A percentile compares a stretch with the other conserved stretches of the same genome.
Conservation (phyloP, 257 asterid species). For the Coffea canephora region DNA sequence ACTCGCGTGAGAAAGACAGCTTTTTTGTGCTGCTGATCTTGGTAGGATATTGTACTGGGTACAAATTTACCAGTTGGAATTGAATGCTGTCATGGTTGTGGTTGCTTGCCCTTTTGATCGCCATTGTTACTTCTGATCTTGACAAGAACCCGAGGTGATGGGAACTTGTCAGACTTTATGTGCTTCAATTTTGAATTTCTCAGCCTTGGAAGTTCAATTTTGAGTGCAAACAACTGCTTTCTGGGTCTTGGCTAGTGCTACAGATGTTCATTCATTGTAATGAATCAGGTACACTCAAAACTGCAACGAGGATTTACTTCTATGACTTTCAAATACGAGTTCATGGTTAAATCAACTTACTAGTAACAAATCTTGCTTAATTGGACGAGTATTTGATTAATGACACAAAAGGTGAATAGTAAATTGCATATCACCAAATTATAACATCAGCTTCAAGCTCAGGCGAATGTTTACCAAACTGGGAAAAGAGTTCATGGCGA, state of each 20-base stretch:
- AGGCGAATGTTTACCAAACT: too few species aligned
- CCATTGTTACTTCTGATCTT: background rate
- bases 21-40: background rate
- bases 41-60: background rate
- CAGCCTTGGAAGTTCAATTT: background rate
- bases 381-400: too few species aligned
- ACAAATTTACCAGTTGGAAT: background rate
- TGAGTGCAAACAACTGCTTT: too few species aligned
- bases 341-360: too few species aligned
- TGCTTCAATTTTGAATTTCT: background rate
- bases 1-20: background rate
- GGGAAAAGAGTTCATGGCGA: background rate
- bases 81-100: conserved; percentile 1
- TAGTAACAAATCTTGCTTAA: too few species aligned
- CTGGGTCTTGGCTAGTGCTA: background rate
- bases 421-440: too few species aligned
- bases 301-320: too few species aligned
- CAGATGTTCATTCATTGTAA: background rate
- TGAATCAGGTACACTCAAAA: too few species aligned
- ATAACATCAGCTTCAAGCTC: too few species aligned
- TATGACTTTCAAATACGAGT: too few species aligned
- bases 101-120: background rate
- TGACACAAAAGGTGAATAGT: too few species aligned
- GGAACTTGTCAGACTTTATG: background rate
- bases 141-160: background rate